Evolutionary conservation across 2,329 filamentous ascomycete genomes (phyloP).

Genomic region (Paraconiothyrium sp.): DNA sequence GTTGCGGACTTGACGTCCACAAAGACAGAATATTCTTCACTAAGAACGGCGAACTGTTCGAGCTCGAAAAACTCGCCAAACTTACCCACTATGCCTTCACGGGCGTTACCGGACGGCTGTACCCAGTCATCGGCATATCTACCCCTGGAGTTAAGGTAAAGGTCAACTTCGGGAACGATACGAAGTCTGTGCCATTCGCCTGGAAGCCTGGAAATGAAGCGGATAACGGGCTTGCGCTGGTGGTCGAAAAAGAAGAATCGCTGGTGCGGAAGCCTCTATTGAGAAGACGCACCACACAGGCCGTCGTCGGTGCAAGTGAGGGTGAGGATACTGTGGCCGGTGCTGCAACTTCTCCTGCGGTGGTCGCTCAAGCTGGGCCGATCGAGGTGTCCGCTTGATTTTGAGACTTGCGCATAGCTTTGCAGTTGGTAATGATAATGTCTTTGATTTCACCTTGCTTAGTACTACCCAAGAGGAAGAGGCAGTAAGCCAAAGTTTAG

Average conservation of each 20-base stretch:
- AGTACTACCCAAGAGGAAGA: no score
- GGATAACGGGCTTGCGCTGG: constrained; percentile 1
- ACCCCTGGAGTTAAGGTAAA: not conserved
- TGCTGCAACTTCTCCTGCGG: not conserved
- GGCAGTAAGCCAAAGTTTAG: no score
- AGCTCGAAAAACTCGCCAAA: not conserved
- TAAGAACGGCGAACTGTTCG: constrained; percentile 8
- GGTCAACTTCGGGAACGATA: constrained; percentile 10
- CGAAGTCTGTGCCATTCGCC: not conserved
- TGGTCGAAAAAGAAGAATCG: constrained; percentile 1
- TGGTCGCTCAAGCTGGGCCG: not conserved
- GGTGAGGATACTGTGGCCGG: not conserved
- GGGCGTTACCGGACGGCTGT: not conserved
- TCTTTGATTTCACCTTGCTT: no score
- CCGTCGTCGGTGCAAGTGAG: not conserved
- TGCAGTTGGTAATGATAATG: not conserved
- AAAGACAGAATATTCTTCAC: constrained; percentile 2
- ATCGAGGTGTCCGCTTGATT: not conserved
- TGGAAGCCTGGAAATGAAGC: constrained; percentile 5
- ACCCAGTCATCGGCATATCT: not conserved
- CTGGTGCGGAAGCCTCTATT: not conserved
- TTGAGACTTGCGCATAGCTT: not conserved
- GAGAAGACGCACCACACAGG: not conserved
- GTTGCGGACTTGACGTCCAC: constrained; percentile 5
- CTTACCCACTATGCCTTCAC: not conserved